These are phyloP conservation scores for Didymella glomerata DNA, from an alignment of 2,329 filamentous ascomycete genomes.

Conservation along the genomic window DNA sequence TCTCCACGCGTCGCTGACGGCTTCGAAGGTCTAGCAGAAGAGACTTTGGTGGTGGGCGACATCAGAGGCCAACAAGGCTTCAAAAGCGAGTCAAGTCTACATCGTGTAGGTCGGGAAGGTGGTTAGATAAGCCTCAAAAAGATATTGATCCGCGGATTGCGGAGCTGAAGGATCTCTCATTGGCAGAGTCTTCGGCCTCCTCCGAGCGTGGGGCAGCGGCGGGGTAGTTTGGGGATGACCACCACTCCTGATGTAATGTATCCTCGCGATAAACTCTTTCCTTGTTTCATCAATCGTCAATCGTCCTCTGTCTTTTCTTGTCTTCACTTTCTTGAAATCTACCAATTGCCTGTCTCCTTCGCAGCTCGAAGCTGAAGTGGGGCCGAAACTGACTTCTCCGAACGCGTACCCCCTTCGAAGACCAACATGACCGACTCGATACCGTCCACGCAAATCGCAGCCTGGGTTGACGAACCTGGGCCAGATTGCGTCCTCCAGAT, in stretches of 20 bases:
- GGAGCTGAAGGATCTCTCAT: slow-evolving; percentile 14
- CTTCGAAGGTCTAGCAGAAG: no score
- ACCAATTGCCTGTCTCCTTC: no score
- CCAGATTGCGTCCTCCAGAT: slow-evolving; percentile 49
- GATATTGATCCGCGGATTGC: neutral
- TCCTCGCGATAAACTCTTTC: no score
- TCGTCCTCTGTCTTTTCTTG: neutral
- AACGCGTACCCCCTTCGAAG: neutral
- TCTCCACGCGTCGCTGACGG: no score
- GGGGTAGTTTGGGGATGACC: slow-evolving; percentile 11
- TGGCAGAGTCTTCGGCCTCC: slow-evolving; percentile 17
- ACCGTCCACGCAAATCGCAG: slow-evolving; percentile 46
- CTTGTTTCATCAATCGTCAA: no score
- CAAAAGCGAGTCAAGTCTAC: neutral
- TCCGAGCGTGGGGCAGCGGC: slow-evolving; percentile 20
- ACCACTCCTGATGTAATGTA: neutral
- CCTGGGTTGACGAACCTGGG: slow-evolving; percentile 50
- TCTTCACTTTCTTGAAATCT: no score
- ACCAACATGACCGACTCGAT: slow-evolving; percentile 26
- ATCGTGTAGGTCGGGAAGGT: slow-evolving; percentile 13
- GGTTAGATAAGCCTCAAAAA: slow-evolving; percentile 18
- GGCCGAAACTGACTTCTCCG: neutral
- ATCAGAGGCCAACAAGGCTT: neutral
- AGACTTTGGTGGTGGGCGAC: no score
- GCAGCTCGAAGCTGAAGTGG: neutral